Evolutionary conservation across 2,329 filamentous ascomycete species (phyloP).

Genomic region (Paraphaeosphaeria minitans): DNA sequence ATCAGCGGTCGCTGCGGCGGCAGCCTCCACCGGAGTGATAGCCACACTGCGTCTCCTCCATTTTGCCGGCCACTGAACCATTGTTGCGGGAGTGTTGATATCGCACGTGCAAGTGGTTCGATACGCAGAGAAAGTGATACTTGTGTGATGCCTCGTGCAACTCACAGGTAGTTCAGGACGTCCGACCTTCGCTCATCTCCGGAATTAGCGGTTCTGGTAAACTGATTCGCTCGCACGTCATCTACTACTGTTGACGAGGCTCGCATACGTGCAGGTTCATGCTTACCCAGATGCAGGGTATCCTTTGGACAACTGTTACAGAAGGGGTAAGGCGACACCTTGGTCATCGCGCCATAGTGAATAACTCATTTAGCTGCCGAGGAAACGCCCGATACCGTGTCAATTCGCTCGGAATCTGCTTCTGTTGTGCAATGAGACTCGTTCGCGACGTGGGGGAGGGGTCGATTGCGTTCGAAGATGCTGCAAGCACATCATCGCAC

Average conservation of each 20-base stretch:
- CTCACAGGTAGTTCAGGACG: not conserved
- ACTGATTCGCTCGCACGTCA: slow-evolving; percentile 5
- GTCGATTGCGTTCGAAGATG: slow-evolving; percentile 32
- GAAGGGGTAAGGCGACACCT: not conserved
- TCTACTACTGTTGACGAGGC: not conserved
- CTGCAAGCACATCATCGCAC: slow-evolving; percentile 34
- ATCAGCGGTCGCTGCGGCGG: not conserved
- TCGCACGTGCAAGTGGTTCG: slow-evolving; percentile 1
- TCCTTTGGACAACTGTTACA: not conserved
- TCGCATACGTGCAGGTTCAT: slow-evolving; percentile 1
- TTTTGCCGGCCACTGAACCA: slow-evolving; percentile 18
- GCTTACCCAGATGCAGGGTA: not conserved
- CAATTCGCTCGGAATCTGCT: not conserved
- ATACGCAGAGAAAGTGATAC: not conserved
- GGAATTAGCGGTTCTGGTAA: slow-evolving; percentile 2
- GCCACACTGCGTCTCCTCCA: slow-evolving; percentile 20
- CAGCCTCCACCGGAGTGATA: not conserved
- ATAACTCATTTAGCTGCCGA: not conserved
- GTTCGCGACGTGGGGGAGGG: slow-evolving; percentile 9
- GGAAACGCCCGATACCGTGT: not conserved
- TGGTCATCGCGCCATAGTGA: slow-evolving; percentile 3
- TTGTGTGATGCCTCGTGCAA: not conserved
- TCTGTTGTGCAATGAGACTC: slow-evolving; percentile 2
- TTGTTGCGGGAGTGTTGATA: not conserved
- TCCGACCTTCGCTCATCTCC: not conserved